phyloP scores from a whole-genome alignment of 2,329 filamentous ascomycete genomes.

The Colletotrichum sp. region DNA sequence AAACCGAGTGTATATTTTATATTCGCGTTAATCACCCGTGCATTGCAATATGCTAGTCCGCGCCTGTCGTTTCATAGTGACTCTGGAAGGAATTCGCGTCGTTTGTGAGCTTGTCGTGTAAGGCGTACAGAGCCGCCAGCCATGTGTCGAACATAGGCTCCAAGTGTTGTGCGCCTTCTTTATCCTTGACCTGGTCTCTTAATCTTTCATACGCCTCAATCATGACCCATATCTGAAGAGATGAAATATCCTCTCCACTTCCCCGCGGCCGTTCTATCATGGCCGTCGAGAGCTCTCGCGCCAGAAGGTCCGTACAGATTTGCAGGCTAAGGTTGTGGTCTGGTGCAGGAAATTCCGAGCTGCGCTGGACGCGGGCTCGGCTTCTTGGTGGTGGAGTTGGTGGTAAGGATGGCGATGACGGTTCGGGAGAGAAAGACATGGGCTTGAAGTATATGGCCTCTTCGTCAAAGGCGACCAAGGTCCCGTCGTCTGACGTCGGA shows the following conservation, averaged over 20 bases:
- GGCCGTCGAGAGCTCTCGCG: constrained; percentile 52
- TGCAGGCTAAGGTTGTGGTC: constrained; percentile 49
- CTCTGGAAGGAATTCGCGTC: constrained; percentile 23
- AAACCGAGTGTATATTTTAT: neutral
- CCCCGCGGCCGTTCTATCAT: constrained; percentile 32
- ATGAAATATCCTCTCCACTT: constrained; percentile 39
- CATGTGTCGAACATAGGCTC: constrained; percentile 55
- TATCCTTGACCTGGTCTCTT: constrained; percentile 41
- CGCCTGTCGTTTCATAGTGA: constrained; percentile 27
- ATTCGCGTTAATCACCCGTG: neutral
- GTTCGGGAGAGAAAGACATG: constrained; percentile 41
- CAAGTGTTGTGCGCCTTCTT: constrained; percentile 32
- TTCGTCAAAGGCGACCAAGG: constrained; percentile 52
- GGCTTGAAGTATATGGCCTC: constrained; percentile 54
- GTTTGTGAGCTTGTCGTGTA: constrained; percentile 48
- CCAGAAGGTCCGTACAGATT: constrained; percentile 56
- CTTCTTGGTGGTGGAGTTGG: constrained; percentile 31
- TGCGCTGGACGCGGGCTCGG: constrained; percentile 3
- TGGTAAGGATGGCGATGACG: constrained; percentile 32
- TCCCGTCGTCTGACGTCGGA: constrained; percentile 49
- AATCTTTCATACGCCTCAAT: constrained; percentile 64
- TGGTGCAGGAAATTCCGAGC: neutral
- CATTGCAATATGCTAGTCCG: constrained; percentile 20
- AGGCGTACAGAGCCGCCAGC: constrained; percentile 52
- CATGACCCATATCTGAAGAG: constrained; percentile 61